Evolutionary conservation across 1,284 basidiomycete genomes (phyloP).

Genomic region (Trametes polyzona): DNA sequence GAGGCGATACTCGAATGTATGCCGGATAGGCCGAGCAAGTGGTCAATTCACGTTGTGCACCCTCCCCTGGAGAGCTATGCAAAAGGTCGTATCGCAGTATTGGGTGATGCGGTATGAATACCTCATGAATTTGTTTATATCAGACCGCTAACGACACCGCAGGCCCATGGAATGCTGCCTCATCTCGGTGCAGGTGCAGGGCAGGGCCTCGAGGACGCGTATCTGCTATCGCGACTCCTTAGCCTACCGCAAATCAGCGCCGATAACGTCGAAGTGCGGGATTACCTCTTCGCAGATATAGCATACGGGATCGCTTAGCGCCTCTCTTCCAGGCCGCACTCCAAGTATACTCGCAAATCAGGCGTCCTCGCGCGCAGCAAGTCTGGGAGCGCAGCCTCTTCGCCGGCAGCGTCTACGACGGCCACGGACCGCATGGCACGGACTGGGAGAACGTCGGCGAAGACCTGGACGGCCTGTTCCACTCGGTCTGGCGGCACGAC

Average conservation of each 20-base stretch:
- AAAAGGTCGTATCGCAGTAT: constrained; percentile 51
- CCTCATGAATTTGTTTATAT: neutral
- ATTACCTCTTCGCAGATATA: neutral
- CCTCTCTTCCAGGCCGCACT: constrained; percentile 46
- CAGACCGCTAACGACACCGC: neutral
- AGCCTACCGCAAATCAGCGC: constrained; percentile 46
- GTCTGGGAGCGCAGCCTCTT: constrained; percentile 44
- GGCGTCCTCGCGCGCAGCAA: constrained; percentile 52
- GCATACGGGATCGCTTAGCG: too few species aligned
- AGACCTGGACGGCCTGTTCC: constrained; percentile 46
- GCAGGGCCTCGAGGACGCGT: constrained; percentile 65
- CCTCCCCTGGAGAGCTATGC: constrained; percentile 54
- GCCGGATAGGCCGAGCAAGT: constrained; percentile 52
- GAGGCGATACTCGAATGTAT: constrained; percentile 49
- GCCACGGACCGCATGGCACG: constrained; percentile 26
- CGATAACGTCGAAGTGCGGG: constrained; percentile 49
- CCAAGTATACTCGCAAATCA: constrained; percentile 46
- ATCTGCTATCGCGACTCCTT: constrained; percentile 54
- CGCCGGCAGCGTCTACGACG: constrained; percentile 42
- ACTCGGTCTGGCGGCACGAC: constrained; percentile 55
- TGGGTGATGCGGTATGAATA: constrained; percentile 65
- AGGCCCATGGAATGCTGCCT: constrained; percentile 64
- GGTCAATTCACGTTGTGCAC: constrained; percentile 59
- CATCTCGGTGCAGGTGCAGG: constrained; percentile 65
- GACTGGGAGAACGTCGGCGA: constrained; percentile 27